Base-by-base conservation (phyloP, 129 eudicot genomes). In the Silybum marianum region DNA sequence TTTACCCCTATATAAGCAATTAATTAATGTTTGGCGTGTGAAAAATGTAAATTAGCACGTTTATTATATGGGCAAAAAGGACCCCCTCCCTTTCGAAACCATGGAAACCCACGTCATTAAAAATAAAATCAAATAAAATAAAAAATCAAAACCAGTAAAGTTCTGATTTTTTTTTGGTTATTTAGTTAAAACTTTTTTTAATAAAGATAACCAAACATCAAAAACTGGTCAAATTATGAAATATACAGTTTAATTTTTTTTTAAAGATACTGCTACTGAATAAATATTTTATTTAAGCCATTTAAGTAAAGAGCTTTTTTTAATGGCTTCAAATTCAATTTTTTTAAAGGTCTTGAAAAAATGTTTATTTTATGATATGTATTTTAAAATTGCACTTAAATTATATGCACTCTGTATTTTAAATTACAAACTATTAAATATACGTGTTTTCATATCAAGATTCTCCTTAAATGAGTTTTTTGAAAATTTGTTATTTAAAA, bases 21-120 rank as follows among this genome's bases (percentile, higher is more conserved):
- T 39, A 23, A 19, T 0, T 39, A 39, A 16, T 19, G 4, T 22
- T 73, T 39, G 18, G 23, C 77, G 24, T 69, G 60, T 71, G 76
- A 74, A 81, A 48, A 65, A n/a, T 81, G 39, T 30, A 54, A 81
- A 74, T 65, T 42, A 40, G 84, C 84, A 81, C 84, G 84, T 81
- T 73, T 72, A 72, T 40, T 9, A 4, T 58, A 73, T 42, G 69
- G 32, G 13, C 73, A 18, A 25, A 19, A 40, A 16, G 22, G 22
- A 12, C 34, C 18, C 46, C 14, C 16, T 73, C 79, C 71, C 74
- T 48, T 54, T 12, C 22, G 63, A 54, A 54, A 74, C 67, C 9
- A 13, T 73, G 74, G 74, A 40, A 25, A 23, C 74, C 63, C 63
- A n/a, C 65, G 5, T 58, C 65, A 58, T 19, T 6, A 18, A 3